Evolutionary conservation across 1,284 basidiomycete genomes (phyloP), one percentile per base, ranked within the genome.

Genomic region (Cystobasidiaceae sp.): DNA sequence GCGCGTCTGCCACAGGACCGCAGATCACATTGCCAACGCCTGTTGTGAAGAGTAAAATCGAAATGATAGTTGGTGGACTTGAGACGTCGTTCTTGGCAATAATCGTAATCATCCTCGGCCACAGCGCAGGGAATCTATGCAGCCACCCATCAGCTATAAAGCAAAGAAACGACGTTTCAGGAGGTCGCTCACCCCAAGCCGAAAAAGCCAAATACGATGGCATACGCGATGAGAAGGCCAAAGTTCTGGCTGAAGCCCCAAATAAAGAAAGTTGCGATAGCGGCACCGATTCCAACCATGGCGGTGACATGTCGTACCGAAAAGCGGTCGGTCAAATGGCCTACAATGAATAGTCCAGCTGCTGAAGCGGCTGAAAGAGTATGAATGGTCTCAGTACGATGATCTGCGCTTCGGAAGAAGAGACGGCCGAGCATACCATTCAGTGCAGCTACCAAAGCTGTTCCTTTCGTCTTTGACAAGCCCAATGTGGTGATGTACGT

Each of bases 11-110:
- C 21, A 45, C 46, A 67, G 43, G 33, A 72, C 75, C 77, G 6
- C 74, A 76, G 3, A 74, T 72, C 54, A 78, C 72, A 67, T 76
- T 77, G 7, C 77, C 78, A 11, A 78, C 68, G 15, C 77, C 78
- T 49, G 74, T 68, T 27, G 72, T 63, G 44, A 75, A 73, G 25
- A 75, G 71, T 52, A 77, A 77, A 19, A 76, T 64, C 11, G 74
- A 73, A 64, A 77, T 77, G 9, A 75, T 60, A 21, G 74, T 66
- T 0, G 71, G 64, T 1, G 75, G 73, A 1, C 73, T 66, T 4
- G 67, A 66, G 0, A 75, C 74, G 58, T 78, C 77, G 68, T 76
- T 76, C 45, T 72, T 75, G 74, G 52, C 66, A 19, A 75, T 71
- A 11, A 72, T 67, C 1, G 68, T 70, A 52, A 75, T 75, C 66